Conservation (phyloP, 1,284 basidiomycete genomes). For the Papiliotrema fonsecae region DNA sequence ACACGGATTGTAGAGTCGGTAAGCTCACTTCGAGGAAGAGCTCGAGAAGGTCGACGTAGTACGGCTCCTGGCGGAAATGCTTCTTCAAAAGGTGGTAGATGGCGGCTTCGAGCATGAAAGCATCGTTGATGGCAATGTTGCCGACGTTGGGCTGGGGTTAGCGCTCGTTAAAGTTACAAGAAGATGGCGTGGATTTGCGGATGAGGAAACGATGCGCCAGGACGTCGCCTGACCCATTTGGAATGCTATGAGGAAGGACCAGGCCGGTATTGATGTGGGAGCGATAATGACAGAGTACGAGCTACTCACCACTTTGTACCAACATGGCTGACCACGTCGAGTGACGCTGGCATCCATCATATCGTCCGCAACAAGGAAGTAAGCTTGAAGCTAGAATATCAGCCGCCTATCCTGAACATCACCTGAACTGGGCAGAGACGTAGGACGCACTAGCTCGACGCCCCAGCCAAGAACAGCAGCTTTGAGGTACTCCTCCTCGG, state of each 20-base stretch:
- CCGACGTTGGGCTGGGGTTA: conserved; percentile 58
- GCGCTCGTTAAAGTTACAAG: not conserved
- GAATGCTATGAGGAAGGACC: too few species aligned
- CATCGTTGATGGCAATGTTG: conserved; percentile 91
- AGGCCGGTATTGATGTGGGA: too few species aligned
- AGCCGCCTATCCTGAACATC: not conserved
- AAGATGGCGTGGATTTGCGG: too few species aligned
- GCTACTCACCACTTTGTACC: conserved; percentile 65
- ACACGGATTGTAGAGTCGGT: not conserved
- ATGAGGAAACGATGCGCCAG: too few species aligned
- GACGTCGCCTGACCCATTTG: too few species aligned
- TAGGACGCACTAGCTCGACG: conserved; percentile 74
- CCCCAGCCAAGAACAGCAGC: conserved; percentile 93
- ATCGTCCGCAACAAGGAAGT: conserved; percentile 96
- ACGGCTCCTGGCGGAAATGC: conserved; percentile 75
- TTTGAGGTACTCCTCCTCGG: conserved; percentile 80
- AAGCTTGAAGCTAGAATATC: conserved; percentile 77
- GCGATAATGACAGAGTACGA: not conserved
- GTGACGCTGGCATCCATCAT: conserved; percentile 85
- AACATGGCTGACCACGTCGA: conserved; percentile 96
- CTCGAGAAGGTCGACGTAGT: conserved; percentile 85
- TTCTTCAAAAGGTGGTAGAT: conserved; percentile 88
- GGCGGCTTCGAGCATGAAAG: conserved; percentile 92
- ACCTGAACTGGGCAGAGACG: not conserved
- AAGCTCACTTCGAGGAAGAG: conserved; percentile 73